Conservation (phyloP, 2,329 filamentous ascomycete species). For the Trichoderma sp. region DNA sequence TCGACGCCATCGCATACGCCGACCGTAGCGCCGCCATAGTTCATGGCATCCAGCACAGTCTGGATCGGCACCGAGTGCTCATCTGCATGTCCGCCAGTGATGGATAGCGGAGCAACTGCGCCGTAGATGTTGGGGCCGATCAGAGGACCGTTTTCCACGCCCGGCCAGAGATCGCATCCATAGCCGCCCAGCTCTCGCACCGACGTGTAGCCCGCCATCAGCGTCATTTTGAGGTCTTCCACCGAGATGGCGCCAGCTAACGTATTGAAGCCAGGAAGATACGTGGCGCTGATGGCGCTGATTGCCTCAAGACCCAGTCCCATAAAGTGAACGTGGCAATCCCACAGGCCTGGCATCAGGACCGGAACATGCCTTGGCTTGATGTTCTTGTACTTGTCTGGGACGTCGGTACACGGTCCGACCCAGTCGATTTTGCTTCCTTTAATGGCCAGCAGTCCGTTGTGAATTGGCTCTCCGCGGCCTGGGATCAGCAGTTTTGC, state of each 20-base stretch:
- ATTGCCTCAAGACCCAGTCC: slow-evolving; percentile 37
- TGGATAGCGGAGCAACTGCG: slow-evolving; percentile 48
- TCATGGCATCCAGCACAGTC: slow-evolving; percentile 39
- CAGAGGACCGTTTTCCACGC: slow-evolving; percentile 50
- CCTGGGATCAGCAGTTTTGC: slow-evolving; percentile 45
- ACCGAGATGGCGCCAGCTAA: slow-evolving; percentile 30
- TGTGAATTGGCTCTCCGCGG: slow-evolving; percentile 40
- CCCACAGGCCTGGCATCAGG: slow-evolving; percentile 58
- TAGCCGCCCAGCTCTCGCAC: slow-evolving; percentile 55
- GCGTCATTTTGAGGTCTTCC: slow-evolving; percentile 42
- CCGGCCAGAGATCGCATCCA: slow-evolving; percentile 48
- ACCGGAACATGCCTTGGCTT: slow-evolving; percentile 46
- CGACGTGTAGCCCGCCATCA: slow-evolving; percentile 54
- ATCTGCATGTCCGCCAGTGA: slow-evolving; percentile 55
- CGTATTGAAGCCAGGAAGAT: slow-evolving; percentile 29
- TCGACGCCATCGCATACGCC: slow-evolving; percentile 46
- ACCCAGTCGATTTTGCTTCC: slow-evolving; percentile 46
- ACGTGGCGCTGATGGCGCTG: neutral
- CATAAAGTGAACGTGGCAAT: slow-evolving; percentile 54
- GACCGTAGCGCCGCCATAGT: slow-evolving; percentile 41
- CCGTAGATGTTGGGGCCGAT: slow-evolving; percentile 55
- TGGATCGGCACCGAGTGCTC: slow-evolving; percentile 42
- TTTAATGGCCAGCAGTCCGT: slow-evolving; percentile 44
- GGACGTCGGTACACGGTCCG: slow-evolving; percentile 33
- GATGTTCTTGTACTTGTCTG: slow-evolving; percentile 33